Conservation (phyloP, 2,329 filamentous ascomycete genomes). For the Ophiostoma populinum region DNA sequence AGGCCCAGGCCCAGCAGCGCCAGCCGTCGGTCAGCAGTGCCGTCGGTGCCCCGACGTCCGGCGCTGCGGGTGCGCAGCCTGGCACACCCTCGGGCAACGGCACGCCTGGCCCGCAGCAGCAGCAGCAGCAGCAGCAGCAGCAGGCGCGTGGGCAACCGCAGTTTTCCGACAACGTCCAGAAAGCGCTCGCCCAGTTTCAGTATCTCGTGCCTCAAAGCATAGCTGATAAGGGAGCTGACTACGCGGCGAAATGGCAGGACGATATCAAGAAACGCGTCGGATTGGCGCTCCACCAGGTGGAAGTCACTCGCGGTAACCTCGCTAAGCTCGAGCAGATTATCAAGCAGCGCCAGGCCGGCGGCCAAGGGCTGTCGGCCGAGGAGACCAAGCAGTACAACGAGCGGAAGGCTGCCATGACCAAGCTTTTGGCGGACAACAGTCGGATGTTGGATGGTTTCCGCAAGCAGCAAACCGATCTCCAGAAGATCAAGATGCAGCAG, state of each 20-base stretch:
- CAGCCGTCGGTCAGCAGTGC: neutral
- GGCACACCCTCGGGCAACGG: no score
- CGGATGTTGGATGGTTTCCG: slow-evolving; percentile 30
- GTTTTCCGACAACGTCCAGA: slow-evolving; percentile 26
- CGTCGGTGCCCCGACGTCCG: neutral
- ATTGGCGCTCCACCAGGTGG: slow-evolving; percentile 32
- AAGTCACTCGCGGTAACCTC: slow-evolving; percentile 24
- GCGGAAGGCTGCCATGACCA: slow-evolving; percentile 26
- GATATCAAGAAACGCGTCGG: slow-evolving; percentile 30
- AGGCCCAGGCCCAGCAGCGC: slow-evolving; percentile 7
- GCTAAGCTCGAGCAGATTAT: slow-evolving; percentile 24
- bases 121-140: slow-evolving; percentile 8
- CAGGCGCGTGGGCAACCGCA: slow-evolving; percentile 6
- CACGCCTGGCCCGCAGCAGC: slow-evolving; percentile 9
- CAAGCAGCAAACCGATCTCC: slow-evolving; percentile 22
- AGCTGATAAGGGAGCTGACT: slow-evolving; percentile 25
- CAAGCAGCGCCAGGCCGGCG: slow-evolving; percentile 25
- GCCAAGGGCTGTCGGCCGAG: slow-evolving; percentile 26
- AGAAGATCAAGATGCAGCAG: slow-evolving; percentile 11
- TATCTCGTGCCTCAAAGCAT: slow-evolving; percentile 28
- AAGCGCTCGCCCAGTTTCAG: slow-evolving; percentile 29
- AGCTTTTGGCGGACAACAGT: slow-evolving; percentile 28
- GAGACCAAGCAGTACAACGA: slow-evolving; percentile 28
- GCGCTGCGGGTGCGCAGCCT: slow-evolving; percentile 12
- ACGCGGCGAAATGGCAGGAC: slow-evolving; percentile 28